Evolutionary conservation across 371 early-diverging fungal species (phyloP).

Genomic region (Mucor racemosus): DNA sequence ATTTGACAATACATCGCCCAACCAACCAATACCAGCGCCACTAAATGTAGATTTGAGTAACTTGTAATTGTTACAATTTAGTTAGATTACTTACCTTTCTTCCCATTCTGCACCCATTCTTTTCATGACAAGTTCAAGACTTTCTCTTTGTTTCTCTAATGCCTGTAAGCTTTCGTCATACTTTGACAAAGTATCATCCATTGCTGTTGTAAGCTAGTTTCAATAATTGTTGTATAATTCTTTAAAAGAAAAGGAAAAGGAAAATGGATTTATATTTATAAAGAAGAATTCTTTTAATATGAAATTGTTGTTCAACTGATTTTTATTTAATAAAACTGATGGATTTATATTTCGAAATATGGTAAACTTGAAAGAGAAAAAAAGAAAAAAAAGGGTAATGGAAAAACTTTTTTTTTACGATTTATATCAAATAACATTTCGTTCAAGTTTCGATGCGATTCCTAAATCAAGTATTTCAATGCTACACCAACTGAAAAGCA

Average conservation of each 20-base stretch:
- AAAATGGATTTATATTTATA: background rate
- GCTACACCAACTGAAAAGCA: background rate
- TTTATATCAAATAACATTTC: background rate
- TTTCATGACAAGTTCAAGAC: constrained; percentile 45
- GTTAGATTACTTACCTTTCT: constrained; percentile 41
- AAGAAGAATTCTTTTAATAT: too few species aligned
- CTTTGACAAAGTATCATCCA: constrained; percentile 38
- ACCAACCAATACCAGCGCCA: constrained; percentile 56
- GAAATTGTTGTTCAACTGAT: too few species aligned
- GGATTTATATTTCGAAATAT: background rate
- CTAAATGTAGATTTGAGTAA: constrained; percentile 21
- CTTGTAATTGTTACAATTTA: background rate
- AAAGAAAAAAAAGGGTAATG: background rate
- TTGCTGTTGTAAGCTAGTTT: constrained; percentile 12
- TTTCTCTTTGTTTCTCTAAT: constrained; percentile 45
- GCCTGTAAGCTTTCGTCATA: constrained; percentile 47
- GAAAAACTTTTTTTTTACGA: background rate
- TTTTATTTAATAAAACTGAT: background rate
- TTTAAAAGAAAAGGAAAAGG: background rate
- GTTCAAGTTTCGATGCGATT: background rate
- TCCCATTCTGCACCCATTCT: constrained; percentile 57
- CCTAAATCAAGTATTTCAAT: background rate
- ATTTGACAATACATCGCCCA: constrained; percentile 17
- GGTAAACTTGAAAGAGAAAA: background rate
- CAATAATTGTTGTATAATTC: background rate